Conservation (phyloP, 2,329 filamentous ascomycete species). For the Neonectria magnoliae region DNA sequence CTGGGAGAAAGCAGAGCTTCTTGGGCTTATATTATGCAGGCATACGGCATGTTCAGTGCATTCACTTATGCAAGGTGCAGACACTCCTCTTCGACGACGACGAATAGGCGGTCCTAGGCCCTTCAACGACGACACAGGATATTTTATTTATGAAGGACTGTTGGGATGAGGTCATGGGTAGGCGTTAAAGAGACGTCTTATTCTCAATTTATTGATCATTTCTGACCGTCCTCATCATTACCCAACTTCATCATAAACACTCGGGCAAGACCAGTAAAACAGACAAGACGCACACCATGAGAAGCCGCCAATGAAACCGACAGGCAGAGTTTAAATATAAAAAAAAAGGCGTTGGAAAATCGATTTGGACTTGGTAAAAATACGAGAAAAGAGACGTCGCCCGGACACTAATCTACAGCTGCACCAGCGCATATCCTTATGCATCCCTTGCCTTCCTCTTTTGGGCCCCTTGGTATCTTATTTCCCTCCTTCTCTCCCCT, state of each 20-base stretch:
- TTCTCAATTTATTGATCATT: constrained; percentile 1
- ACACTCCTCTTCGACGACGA: no score
- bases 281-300: neutral
- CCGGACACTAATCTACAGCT: constrained; percentile 42
- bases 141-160: neutral
- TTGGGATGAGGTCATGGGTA: neutral
- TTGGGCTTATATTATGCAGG: no score
- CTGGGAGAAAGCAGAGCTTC: neutral
- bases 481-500: constrained; percentile 6
- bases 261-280: neutral
- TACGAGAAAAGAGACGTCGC: constrained; percentile 36
- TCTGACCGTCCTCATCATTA: neutral
- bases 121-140: neutral
- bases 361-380: constrained; percentile 33
- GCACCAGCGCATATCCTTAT: constrained; percentile 37
- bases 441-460: constrained; percentile 29
- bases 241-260: neutral
- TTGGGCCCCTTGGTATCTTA: neutral
- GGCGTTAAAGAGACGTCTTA: neutral
- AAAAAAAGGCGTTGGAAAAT: constrained; percentile 26
- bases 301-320: neutral
- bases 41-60: no score
- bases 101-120: neutral
- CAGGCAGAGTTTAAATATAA: neutral
- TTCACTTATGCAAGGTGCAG: no score